A percentile compares a stretch with the other conserved stretches of the same genome.
Conservation (phyloP, 306 rosid genomes). For the Gleditsia sinensis region DNA sequence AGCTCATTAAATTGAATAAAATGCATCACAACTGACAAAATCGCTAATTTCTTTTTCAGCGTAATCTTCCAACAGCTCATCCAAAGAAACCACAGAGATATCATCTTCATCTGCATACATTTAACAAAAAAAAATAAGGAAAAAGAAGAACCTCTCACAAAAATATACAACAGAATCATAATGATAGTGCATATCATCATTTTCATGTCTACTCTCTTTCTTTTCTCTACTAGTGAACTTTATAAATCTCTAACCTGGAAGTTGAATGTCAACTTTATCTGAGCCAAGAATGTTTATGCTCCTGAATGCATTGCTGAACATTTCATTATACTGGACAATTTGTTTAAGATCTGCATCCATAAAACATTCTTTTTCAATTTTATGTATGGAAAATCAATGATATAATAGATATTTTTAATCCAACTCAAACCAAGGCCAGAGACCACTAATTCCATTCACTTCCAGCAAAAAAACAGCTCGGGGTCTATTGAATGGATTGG, state of each 20-base stretch:
- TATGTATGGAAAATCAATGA: conserved; percentile 7
- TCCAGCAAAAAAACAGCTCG: conserved; percentile 79
- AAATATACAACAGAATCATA: not conserved
- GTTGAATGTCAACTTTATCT: conserved; percentile 67
- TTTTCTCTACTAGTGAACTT: conserved; percentile 6
- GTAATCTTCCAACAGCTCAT: conserved; percentile 56
- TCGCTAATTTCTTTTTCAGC: conserved; percentile 62
- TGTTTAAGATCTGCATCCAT: conserved; percentile 57
- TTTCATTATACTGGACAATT: conserved; percentile 47
- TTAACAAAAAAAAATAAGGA: not conserved
- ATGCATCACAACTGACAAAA: conserved; percentile 65
- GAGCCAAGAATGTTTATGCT: conserved; percentile 46
- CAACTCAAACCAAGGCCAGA: conserved; percentile 30
- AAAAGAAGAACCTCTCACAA: conserved; percentile 9
- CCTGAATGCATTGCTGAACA: conserved; percentile 49
- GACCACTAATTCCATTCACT: conserved; percentile 75
- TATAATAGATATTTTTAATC: not conserved
- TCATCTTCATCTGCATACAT: conserved; percentile 66
- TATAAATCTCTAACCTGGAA: conserved; percentile 58
- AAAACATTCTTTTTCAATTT: conserved; percentile 15
- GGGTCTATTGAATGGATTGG: conserved; percentile 94
- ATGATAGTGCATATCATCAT: conserved; percentile 1
- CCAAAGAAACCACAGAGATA: conserved; percentile 71
- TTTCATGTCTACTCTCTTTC: conserved; percentile 6
- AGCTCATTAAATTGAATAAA: not conserved